Base-by-base conservation (phyloP, 1,139 yeast species). In the Candida pseudocylindracea region DNA sequence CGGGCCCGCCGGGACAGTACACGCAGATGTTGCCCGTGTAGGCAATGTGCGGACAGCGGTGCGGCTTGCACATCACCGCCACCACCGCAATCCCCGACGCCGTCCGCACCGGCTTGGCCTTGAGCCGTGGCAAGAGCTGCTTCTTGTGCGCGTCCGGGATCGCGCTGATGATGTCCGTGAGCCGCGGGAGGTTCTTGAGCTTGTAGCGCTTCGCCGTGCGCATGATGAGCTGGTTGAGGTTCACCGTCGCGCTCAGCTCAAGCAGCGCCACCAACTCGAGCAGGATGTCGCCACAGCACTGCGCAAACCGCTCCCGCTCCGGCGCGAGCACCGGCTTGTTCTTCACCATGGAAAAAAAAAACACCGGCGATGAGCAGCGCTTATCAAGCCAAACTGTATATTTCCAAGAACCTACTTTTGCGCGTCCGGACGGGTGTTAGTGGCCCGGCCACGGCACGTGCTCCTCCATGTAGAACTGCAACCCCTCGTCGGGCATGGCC, bases 1-100 rank as follows among this genome's bases (percentile, higher is more conserved):
- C 99, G 2, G 99, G 99, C 1, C 99, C 99, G 37, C 99, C 99
- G 4, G 99, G 99, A 56, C 99, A 88, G 50, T 88, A 88, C 11
- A 88, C 98, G 60, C 99, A 88, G 39, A 88, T 88, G 47, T 88
- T 88, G 38, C 99, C 99, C 0, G 99, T 88, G 51, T 88, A 91
- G 27, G 98, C 96, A 46, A 88, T 91, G 52, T 88, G 99, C 27
- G 99, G 99, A 55, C 99, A 88, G 57, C 99, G 67, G 53, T 88
- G 98, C 3, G 98, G 98, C 51, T 88, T 91, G 57, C 96, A 88
- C 96, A 91, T 88, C 28, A 91, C 96, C 0, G 98, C 98, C 33
- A 88, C 98, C 15, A 88, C 98, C 7, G 98, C 98, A 37, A 88
- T 91, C 46, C 88, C 99, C 9, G 94, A 79, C 0, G 99, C 99